A percentile compares a stretch with the other conserved stretches of the same genome.
These are phyloP conservation scores for Linderina pennispora DNA, from an alignment of 192 early-diverging fungal genomes.

Conservation along the genomic window DNA sequence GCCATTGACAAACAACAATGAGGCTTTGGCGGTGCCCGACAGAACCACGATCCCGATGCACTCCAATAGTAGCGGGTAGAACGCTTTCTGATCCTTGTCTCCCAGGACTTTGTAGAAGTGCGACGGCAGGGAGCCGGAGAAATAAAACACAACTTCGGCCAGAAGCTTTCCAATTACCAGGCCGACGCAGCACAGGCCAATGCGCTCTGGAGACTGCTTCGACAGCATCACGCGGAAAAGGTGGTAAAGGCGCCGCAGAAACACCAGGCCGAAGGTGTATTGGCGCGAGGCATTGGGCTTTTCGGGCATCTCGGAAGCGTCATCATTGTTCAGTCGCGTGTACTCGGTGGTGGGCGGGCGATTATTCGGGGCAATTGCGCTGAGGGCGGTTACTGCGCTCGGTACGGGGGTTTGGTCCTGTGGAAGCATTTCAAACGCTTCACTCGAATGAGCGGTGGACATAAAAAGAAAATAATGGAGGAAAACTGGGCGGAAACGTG, in stretches of 20 bases:
- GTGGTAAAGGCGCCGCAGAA: slow-evolving; percentile 18
- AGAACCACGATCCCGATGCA: slow-evolving; percentile 52
- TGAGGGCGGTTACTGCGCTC: not conserved
- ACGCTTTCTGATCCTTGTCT: slow-evolving; percentile 55
- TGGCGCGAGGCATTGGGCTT: not conserved
- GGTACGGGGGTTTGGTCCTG: not conserved
- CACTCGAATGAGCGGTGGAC: not conserved
- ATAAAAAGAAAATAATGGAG: not conserved
- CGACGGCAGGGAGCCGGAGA: slow-evolving; percentile 63
- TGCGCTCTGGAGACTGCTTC: slow-evolving; percentile 3
- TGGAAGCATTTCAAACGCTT: not conserved
- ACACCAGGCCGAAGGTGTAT: slow-evolving; percentile 18
- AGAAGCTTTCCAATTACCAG: slow-evolving; percentile 24
- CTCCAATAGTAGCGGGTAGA: slow-evolving; percentile 49
- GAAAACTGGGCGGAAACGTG: not conserved
- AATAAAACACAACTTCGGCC: slow-evolving; percentile 51
- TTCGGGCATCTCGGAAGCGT: not conserved
- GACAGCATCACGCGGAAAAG: slow-evolving; percentile 9
- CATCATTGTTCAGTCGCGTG: not conserved
- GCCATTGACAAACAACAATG: slow-evolving; percentile 54
- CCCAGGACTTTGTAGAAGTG: slow-evolving; percentile 70
- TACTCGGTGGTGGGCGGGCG: not conserved
- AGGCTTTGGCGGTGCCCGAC: slow-evolving; percentile 54
- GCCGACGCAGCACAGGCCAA: slow-evolving; percentile 18
- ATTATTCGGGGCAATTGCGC: not conserved